Evolutionary conservation across 306 rosid genomes (phyloP).

Genomic region (Vigna hirtella): DNA sequence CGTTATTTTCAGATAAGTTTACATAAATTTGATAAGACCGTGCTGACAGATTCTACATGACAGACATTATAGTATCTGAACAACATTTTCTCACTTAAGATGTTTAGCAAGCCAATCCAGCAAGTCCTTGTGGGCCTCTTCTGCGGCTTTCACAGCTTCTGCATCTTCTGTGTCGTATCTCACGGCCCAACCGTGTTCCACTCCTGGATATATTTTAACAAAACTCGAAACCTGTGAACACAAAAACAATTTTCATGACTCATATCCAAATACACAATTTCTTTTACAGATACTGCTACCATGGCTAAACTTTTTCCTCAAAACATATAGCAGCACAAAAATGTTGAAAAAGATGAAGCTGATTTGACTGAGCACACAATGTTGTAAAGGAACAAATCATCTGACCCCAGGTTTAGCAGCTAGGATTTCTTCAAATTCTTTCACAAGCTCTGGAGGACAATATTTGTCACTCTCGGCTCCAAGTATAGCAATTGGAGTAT

Average conservation of each 20-base stretch:
- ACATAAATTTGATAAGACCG: too few relatives aligned
- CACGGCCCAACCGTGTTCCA: constrained; percentile 63
- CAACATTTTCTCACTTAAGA: constrained; percentile 34
- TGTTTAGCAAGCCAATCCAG: constrained; percentile 57
- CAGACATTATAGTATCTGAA: too few relatives aligned
- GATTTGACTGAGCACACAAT: too few relatives aligned
- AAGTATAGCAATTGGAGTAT: constrained; percentile 58
- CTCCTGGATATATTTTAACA: constrained; percentile 62
- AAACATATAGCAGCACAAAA: too few relatives aligned
- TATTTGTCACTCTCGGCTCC: constrained; percentile 67
- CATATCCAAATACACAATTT: not conserved
- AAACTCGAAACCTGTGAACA: constrained; percentile 42
- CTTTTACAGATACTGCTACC: not conserved
- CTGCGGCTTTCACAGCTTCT: constrained; percentile 61
- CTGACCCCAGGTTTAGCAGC: constrained; percentile 61
- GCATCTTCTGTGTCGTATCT: constrained; percentile 55
- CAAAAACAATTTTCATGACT: constrained; percentile 7
- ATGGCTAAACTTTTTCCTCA: too few relatives aligned
- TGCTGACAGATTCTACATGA: too few relatives aligned
- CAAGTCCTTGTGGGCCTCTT: constrained; percentile 63
- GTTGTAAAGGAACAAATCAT: too few relatives aligned
- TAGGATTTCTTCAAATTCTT: constrained; percentile 66
- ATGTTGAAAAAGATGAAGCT: too few relatives aligned
- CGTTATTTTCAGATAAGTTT: too few relatives aligned
- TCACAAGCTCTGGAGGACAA: constrained; percentile 64